Evolutionary conservation across 1,139 yeast genomes (phyloP).

Genomic region (Petasospora rhodanensis): DNA sequence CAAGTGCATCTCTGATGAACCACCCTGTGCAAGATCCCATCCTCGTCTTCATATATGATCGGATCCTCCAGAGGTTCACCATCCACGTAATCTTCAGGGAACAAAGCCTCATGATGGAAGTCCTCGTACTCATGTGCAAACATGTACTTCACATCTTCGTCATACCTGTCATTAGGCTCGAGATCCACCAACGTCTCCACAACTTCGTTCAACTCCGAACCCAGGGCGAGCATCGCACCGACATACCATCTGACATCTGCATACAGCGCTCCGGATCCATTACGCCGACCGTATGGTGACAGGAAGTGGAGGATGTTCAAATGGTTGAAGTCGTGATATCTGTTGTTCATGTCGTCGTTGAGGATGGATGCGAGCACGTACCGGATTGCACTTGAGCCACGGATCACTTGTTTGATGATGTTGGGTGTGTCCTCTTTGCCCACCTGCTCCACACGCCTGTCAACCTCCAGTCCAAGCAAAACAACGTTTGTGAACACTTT

Average conservation of each 20-base stretch:
- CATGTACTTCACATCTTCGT: conserved; percentile 68
- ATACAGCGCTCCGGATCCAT: conserved; percentile 51
- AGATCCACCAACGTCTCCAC: conserved; percentile 52
- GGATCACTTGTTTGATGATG: conserved; percentile 45
- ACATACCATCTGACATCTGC: conserved; percentile 50
- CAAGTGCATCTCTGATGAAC: conserved; percentile 34
- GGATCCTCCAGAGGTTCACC: conserved; percentile 27
- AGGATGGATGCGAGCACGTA: conserved; percentile 56
- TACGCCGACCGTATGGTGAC: conserved; percentile 57
- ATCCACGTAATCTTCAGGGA: conserved; percentile 28
- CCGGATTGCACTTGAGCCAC: conserved; percentile 62
- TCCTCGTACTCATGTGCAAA: conserved; percentile 54
- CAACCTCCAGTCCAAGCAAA: conserved; percentile 56
- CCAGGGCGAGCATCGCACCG: conserved; percentile 42
- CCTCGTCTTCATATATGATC: conserved; percentile 28
- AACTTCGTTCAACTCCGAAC: conserved; percentile 40
- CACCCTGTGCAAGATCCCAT: conserved; percentile 25
- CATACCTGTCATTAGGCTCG: conserved; percentile 63
- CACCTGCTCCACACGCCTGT: conserved; percentile 50
- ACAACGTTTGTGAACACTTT: conserved; percentile 57
- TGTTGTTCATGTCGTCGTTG: conserved; percentile 37
- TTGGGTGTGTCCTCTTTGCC: conserved; percentile 39
- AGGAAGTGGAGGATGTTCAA: conserved; percentile 52
- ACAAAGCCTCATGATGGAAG: conserved; percentile 19
- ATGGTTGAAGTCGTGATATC: conserved; percentile 49